Evolutionary conservation across 495 filamentous ascomycete genomes (phyloP), one percentile per base, ranked within the genome.

Genomic region (Jackrogersella multiformis): DNA sequence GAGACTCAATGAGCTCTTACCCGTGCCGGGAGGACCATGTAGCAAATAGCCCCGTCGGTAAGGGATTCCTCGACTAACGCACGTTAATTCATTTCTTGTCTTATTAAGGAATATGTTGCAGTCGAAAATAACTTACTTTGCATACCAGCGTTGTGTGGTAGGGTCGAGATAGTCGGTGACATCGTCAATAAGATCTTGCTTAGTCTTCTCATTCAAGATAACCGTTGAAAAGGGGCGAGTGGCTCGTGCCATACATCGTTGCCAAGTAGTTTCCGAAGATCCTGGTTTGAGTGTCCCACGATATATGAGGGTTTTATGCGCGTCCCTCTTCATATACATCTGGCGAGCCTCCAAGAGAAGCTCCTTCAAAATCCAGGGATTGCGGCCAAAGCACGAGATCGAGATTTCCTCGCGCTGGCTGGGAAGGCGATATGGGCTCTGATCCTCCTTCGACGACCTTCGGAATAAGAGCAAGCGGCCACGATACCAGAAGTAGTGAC

Each of bases 131-230:
- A n/a, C n/a, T n/a, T n/a, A n/a, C n/a, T 89, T 87, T 3, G 88
- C 84, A 69, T 97, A 97, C 93, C 92, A 97, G 4, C 87, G 76
- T 9, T 87, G 80, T 2, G 90, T 95, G 1, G 83, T 76, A 0
- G 92, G 92, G 65, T 92, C 87, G 28, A 97, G 84, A 72, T 96
- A 98, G 65, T 97, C 93, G 67, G 92, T 90, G 69, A 97, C 90
- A 72, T 98, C 95, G 32, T 85, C 79, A 36, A 97, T 80, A 16
- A 97, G 84, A 0, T 80, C 84, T 30, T 88, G 74, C 79, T 97
- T 98, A 66, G 91, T 87, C 41, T 83, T 76, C 46, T 88, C 83
- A 65, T 94, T 90, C 6, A 98, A 79, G 30, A 96, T 90, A 6
- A 97, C 94, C 0, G 93, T 97, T 0, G 90, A 89, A 73, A 97